These are phyloP conservation scores for Polyplosphaeria fusca DNA, from an alignment of 495 filamentous ascomycete species.

Conservation along the genomic window DNA sequence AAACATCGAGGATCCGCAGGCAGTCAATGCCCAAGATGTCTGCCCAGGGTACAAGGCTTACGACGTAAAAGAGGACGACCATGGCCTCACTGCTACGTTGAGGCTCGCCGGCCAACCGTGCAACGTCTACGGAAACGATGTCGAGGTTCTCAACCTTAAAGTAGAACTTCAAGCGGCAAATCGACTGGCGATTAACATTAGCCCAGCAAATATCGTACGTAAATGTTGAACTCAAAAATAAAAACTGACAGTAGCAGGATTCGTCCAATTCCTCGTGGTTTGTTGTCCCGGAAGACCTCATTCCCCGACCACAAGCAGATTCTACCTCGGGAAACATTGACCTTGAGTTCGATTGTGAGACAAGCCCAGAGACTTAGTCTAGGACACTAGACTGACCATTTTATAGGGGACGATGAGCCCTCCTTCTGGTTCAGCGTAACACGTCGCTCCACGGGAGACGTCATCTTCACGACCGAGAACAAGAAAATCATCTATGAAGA, in stretches of 20 bases:
- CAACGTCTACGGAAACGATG: conserved; percentile 62
- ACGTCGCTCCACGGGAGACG: conserved; percentile 55
- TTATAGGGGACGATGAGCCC: conserved; percentile 53
- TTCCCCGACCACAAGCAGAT: conserved; percentile 57
- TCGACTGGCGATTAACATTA: conserved; percentile 53
- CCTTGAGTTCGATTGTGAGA: conserved; percentile 48
- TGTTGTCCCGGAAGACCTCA: conserved; percentile 59
- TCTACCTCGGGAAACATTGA: conserved; percentile 46
- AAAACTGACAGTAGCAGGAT: conserved; percentile 35
- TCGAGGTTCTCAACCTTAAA: conserved; percentile 53
- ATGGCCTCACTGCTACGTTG: conserved; percentile 54
- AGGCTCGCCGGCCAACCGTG: conserved; percentile 55
- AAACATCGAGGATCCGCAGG: conserved; percentile 69
- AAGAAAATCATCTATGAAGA: conserved; percentile 59
- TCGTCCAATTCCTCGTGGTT: conserved; percentile 66
- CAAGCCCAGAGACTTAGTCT: neutral
- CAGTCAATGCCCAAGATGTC: conserved; percentile 65
- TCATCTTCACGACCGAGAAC: conserved; percentile 56
- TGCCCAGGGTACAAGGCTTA: conserved; percentile 63
- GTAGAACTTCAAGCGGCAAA: conserved; percentile 57
- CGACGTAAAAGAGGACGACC: conserved; percentile 45
- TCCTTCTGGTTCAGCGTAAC: conserved; percentile 58
- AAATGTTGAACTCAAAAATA: neutral
- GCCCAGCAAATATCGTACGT: conserved; percentile 56
- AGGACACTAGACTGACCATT: neutral